A percentile compares a stretch with the other conserved stretches of the same genome.
Conservation (phyloP, 805 yeast species). For the Tetrapisispora arboricola region DNA sequence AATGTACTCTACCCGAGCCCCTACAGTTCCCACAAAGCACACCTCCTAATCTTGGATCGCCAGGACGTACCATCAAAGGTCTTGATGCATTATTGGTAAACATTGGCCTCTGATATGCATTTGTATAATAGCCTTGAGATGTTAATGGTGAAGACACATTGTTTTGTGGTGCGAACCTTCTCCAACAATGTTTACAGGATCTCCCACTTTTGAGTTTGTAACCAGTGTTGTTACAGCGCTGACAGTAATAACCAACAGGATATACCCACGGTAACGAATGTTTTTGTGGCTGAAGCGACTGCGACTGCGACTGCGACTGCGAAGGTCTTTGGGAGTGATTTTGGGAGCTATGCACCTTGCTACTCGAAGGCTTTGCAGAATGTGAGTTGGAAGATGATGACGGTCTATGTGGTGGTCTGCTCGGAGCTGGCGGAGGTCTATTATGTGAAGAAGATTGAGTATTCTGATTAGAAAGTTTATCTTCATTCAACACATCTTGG, state of each 20-base stretch:
- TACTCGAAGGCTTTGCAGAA: neutral
- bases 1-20: constrained; percentile 48
- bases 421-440: constrained; percentile 3
- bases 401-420: neutral
- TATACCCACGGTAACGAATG: constrained; percentile 49
- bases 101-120: constrained; percentile 11
- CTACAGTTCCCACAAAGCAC: constrained; percentile 59
- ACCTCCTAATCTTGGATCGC: constrained; percentile 74
- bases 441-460: constrained; percentile 12
- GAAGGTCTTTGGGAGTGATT: constrained; percentile 9
- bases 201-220: constrained; percentile 47
- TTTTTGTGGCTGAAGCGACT: constrained; percentile 3
- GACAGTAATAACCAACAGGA: constrained; percentile 52
- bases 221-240: constrained; percentile 69
- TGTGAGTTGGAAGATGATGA: neutral
- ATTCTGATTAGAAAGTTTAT: constrained; percentile 4
- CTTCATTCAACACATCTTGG: constrained; percentile 33
- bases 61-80: constrained; percentile 47
- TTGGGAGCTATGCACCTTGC: neutral
- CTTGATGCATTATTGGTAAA: constrained; percentile 5
- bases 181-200: constrained; percentile 65
- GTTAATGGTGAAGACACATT: constrained; percentile 17
- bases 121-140: constrained; percentile 5
- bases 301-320: constrained; percentile 1
- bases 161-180: constrained; percentile 39